Conservation (phyloP, 75 land plant genomes). For the Selaginella tamariscina region DNA sequence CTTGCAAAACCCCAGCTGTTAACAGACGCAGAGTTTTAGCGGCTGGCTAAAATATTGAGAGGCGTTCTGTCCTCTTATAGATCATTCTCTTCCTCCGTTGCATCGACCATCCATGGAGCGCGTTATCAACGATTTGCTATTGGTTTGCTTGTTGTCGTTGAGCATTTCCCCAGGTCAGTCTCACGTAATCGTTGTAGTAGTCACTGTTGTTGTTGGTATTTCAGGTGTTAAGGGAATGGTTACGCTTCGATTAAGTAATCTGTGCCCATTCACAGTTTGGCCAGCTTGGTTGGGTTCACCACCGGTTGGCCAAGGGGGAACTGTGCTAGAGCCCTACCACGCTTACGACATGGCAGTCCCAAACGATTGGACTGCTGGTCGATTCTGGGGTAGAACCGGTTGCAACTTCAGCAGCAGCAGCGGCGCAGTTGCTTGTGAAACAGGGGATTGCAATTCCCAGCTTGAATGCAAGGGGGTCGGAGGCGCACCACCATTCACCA, state of each 20-base stretch:
- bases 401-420: background rate
- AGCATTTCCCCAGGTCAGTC: too few species aligned
- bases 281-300: background rate
- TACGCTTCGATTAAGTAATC: background rate
- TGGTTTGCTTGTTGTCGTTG: too few species aligned
- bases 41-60: too few species aligned
- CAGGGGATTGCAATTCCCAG: background rate
- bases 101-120: too few species aligned
- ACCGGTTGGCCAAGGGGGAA: background rate
- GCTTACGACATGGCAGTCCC: background rate
- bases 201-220: too few species aligned
- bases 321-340: background rate
- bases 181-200: too few species aligned
- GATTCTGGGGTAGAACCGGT: slow-evolving; percentile 2
- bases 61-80: too few species aligned
- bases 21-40: too few species aligned
- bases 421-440: background rate
- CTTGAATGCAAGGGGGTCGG: background rate
- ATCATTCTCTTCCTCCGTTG: too few species aligned
- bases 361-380: background rate
- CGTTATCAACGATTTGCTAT: too few species aligned
- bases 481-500: slow-evolving; percentile 1
- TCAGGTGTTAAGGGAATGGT: too few species aligned
- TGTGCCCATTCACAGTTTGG: slow-evolving; percentile 11
- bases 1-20: too few species aligned